Base-by-base conservation (phyloP, 106 monocot species). In the Platanthera zijinensis region DNA sequence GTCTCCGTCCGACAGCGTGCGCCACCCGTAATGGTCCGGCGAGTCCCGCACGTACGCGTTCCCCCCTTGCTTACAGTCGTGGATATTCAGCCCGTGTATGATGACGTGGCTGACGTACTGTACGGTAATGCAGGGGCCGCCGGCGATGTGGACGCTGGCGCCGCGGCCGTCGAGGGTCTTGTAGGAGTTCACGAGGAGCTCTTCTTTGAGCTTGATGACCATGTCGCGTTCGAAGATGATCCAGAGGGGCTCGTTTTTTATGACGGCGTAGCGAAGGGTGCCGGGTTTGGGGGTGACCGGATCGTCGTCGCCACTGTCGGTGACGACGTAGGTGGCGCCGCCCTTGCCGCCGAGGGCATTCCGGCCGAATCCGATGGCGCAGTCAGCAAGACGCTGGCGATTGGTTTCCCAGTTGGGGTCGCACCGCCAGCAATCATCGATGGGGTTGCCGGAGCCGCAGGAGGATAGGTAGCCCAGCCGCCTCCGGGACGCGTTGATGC, bases 401-500 rank as follows among this genome's bases (percentile, higher is more conserved):
- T 78, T 78, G 46, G 51, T 8, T 10, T 67, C 53, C 78, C 78
- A 78, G 57, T 78, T 4, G 46, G 78, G 78, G 56, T 78, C 72
- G 11, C 78, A 78, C 14, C 78, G 71, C 78, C 78, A 78, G 72
- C 78, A 78, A 46, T 78, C 78, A 32, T 78, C 78, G 54, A 78
- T 72, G 10, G 78, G 78, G 46, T 78, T 78, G 10, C 78, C 78
- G 45, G 78, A 72, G 0, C 71, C 78, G 57, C 78, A 78, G 2
- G 78, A 78, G 0, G 61, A 59, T 48, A 56, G 51, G n/a, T 56
- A 70, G 19, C 71, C 56, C 6, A 45, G 32, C 1, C 39, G 18
- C 56, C 78, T 30, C 32, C 70, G 45, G 17, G 70, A 46, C 5
- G 14, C 70, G 17, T 73, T 73, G 71, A 78, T 78, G 30, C 21